Conservation (phyloP, 129 eudicot species). For the Cynara cardunculus region DNA sequence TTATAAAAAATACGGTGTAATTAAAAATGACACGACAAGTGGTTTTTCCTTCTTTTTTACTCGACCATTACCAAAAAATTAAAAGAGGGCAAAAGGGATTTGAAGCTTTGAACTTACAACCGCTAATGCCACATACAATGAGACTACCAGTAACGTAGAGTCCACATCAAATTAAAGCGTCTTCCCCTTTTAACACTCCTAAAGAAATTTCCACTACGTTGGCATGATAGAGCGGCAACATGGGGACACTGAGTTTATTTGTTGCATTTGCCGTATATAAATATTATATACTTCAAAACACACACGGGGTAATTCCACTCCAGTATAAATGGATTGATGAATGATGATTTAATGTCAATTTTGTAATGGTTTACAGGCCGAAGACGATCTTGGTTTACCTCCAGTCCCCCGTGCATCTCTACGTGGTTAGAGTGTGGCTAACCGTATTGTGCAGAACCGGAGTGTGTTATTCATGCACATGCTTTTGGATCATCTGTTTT, state of each 20-base stretch:
- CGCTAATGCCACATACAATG: not conserved
- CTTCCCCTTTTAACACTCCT: no score
- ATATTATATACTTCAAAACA: no score
- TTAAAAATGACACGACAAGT: not conserved
- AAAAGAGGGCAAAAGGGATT: not conserved
- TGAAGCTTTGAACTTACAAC: not conserved
- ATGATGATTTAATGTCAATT: not conserved
- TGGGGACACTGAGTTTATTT: no score
- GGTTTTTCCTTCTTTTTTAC: not conserved
- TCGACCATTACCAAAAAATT: not conserved
- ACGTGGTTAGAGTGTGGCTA: slow-evolving; percentile 43
- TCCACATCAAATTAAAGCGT: no score
- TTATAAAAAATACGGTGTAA: not conserved
- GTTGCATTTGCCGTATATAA: no score
- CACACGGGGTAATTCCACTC: no score
- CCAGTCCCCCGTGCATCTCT: slow-evolving; percentile 73
- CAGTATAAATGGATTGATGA: not conserved
- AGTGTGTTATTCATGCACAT: not conserved
- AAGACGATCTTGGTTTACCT: slow-evolving; percentile 83
- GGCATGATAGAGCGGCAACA: no score
- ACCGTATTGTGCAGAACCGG: not conserved
- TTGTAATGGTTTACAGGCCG: slow-evolving; percentile 42
- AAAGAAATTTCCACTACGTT: no score
- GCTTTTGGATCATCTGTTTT: not conserved
- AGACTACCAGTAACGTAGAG: not conserved